phyloP scores from a whole-genome alignment of 257 asterid species.

The Solanum arcanum region DNA sequence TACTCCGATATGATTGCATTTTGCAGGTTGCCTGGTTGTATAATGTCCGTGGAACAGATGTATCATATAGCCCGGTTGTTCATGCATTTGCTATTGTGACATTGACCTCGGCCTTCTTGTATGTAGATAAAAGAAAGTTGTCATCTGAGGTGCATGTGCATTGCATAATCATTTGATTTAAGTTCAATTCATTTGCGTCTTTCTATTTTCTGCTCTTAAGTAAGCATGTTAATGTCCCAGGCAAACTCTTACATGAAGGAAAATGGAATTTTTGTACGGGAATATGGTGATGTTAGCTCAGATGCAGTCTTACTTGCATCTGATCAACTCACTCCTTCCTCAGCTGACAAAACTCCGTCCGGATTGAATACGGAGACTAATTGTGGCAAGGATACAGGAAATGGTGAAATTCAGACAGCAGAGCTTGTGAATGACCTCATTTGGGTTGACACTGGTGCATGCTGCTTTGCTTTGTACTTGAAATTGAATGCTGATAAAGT shows the following conservation, averaged over 20 bases:
- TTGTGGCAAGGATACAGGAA: slow-evolving; percentile 2
- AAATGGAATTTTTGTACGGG: slow-evolving; percentile 63
- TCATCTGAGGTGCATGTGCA: slow-evolving; percentile 61
- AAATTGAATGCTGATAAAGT: slow-evolving; percentile 59
- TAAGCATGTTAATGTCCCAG: slow-evolving; percentile 25
- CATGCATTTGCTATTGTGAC: slow-evolving; percentile 92
- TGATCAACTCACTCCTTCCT: slow-evolving; percentile 37
- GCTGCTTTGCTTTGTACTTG: slow-evolving; percentile 76
- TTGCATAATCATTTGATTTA: not conserved
- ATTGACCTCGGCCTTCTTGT: slow-evolving; percentile 56
- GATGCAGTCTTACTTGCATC: slow-evolving; percentile 68
- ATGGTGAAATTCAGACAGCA: slow-evolving; percentile 15
- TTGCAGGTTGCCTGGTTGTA: slow-evolving; percentile 90
- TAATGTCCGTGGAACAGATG: slow-evolving; percentile 90
- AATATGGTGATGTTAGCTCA: slow-evolving; percentile 57
- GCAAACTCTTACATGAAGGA: slow-evolving; percentile 47
- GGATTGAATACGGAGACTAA: not conserved
- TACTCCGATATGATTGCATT: slow-evolving; percentile 3
- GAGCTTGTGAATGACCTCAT: slow-evolving; percentile 32
- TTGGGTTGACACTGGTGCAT: slow-evolving; percentile 81
- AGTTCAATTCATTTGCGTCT: not conserved
- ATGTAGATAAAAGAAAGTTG: slow-evolving; percentile 72
- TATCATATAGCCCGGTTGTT: slow-evolving; percentile 72
- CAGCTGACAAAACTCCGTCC: slow-evolving; percentile 9
- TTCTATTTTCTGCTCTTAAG: slow-evolving; percentile 1